A percentile compares a stretch with the other conserved stretches of the same genome.
These are phyloP conservation scores for Blepharisma stoltei DNA, from an alignment of 73 alveolate species.

Conservation along the genomic window DNA sequence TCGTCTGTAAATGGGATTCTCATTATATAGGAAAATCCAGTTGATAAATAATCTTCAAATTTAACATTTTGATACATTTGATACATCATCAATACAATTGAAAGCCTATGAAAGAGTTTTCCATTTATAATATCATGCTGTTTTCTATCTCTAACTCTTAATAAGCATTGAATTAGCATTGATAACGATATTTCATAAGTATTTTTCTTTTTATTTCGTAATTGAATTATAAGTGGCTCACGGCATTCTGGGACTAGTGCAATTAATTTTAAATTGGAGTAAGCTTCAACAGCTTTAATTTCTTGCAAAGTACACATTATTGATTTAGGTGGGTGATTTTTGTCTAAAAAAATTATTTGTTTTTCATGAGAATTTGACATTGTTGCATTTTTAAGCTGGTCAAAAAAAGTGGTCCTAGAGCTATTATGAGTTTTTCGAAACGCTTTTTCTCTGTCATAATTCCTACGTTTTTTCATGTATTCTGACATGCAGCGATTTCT, in stretches of 20 bases:
- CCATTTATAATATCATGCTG: not conserved
- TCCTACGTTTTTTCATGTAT: not conserved
- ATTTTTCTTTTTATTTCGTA: not conserved
- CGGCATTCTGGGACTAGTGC: not conserved
- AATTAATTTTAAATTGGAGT: not conserved
- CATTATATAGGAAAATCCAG: not conserved
- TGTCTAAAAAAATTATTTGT: not conserved
- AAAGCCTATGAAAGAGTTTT: not conserved
- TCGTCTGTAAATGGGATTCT: not conserved
- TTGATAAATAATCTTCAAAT: not conserved
- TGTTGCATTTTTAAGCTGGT: not conserved
- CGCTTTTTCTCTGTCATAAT: not conserved
- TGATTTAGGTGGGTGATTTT: not conserved
- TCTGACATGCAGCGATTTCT: not conserved
- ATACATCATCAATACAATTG: conserved; percentile 11
- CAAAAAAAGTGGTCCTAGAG: not conserved
- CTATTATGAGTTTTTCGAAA: not conserved
- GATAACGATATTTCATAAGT: not conserved
- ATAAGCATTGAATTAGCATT: not conserved
- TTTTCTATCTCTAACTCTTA: not conserved
- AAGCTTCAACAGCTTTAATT: not conserved
- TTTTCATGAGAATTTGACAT: not conserved
- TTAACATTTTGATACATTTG: not conserved
- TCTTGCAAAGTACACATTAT: not conserved
- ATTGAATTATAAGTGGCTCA: not conserved